Evolutionary conservation across 1,284 basidiomycete genomes (phyloP).

Genomic region (Papiliotrema laurentii): DNA sequence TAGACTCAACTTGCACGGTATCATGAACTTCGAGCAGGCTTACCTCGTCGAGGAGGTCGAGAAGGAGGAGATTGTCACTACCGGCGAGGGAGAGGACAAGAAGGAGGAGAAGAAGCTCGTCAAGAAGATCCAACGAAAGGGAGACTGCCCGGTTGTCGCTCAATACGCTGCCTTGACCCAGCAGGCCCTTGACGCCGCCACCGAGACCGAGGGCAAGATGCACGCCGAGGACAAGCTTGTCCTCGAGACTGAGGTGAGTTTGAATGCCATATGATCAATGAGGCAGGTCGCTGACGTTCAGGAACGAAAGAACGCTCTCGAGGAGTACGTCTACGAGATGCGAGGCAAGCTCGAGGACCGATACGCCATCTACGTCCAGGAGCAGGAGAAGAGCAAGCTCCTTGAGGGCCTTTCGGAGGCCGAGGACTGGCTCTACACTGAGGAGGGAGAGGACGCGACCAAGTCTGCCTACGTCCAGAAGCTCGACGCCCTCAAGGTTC

Average conservation of each 20-base stretch:
- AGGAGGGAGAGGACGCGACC: slow-evolving; percentile 88
- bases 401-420: slow-evolving; percentile 65
- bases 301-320: slow-evolving; percentile 94
- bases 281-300: too few relatives aligned
- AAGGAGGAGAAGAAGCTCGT: slow-evolving; percentile 64
- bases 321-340: slow-evolving; percentile 94
- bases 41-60: slow-evolving; percentile 69
- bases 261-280: too few relatives aligned
- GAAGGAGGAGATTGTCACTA: slow-evolving; percentile 62
- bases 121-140: slow-evolving; percentile 73
- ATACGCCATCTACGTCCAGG: slow-evolving; percentile 67
- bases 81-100: slow-evolving; percentile 51
- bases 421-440: slow-evolving; percentile 92
- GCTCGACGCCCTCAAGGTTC: slow-evolving; percentile 70
- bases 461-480: slow-evolving; percentile 82
- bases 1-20: slow-evolving; percentile 75
- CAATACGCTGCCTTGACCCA: slow-evolving; percentile 62
- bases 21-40: slow-evolving; percentile 76
- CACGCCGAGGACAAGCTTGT: slow-evolving; percentile 86
- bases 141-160: slow-evolving; percentile 67
- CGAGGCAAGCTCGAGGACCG: slow-evolving; percentile 85
- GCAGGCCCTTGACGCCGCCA: slow-evolving; percentile 59
- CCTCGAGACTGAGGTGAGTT: slow-evolving; percentile 91
- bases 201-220: slow-evolving; percentile 81
- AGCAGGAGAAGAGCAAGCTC: slow-evolving; percentile 71